phyloP scores from a whole-genome alignment of 495 filamentous ascomycete genomes.

The Xylaria bambusicola region DNA sequence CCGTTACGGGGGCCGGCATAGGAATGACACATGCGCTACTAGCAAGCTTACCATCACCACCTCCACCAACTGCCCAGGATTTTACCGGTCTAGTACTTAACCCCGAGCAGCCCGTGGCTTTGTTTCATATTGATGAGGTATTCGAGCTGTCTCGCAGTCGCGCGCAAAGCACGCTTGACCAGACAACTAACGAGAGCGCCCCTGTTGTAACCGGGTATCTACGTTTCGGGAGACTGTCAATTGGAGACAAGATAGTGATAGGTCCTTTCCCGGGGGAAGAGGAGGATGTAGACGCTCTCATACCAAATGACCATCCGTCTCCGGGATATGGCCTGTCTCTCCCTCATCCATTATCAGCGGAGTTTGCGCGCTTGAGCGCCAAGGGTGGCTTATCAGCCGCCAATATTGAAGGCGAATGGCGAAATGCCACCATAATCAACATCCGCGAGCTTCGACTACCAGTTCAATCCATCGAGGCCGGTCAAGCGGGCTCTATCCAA shows the following conservation, averaged over 20 bases:
- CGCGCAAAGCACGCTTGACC: slow-evolving; percentile 48
- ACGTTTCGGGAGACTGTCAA: slow-evolving; percentile 71
- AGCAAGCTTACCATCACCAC: slow-evolving; percentile 71
- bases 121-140: slow-evolving; percentile 89
- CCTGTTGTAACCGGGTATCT: slow-evolving; percentile 82
- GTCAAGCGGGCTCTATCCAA: slow-evolving; percentile 90
- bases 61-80: slow-evolving; percentile 48
- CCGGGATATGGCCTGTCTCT: slow-evolving; percentile 42
- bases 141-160: slow-evolving; percentile 58
- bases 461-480: slow-evolving; percentile 70
- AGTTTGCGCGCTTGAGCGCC: slow-evolving; percentile 43
- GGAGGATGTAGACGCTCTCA: slow-evolving; percentile 34
- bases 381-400: slow-evolving; percentile 46
- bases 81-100: slow-evolving; percentile 46
- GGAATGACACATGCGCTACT: slow-evolving; percentile 80
- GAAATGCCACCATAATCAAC: slow-evolving; percentile 74
- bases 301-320: slow-evolving; percentile 42
- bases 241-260: slow-evolving; percentile 76
- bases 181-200: slow-evolving; percentile 41
- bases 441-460: slow-evolving; percentile 86
- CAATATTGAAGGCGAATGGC: slow-evolving; percentile 66
- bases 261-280: slow-evolving; percentile 70
- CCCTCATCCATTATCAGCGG: slow-evolving; percentile 45
- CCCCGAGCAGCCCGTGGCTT: slow-evolving; percentile 51
- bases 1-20: slow-evolving; percentile 82